Conservation (phyloP, 2,329 filamentous ascomycete species). For the Aureobasidium vineae region DNA sequence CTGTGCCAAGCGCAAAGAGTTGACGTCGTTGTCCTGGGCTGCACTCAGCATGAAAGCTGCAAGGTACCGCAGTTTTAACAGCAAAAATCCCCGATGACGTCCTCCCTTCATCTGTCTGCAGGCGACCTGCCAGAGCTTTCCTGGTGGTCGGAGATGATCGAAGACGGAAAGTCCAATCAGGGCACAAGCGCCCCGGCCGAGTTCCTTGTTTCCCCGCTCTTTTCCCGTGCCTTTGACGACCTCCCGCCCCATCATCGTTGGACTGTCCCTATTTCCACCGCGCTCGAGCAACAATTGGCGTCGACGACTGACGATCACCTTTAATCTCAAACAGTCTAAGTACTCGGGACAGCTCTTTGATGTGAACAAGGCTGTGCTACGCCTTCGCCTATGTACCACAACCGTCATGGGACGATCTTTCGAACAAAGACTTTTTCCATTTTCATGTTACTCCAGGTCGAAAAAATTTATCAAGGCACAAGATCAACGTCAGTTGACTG, state of each 20-base stretch:
- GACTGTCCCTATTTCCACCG: neutral
- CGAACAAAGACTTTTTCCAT: constrained; percentile 3
- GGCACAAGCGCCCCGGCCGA: constrained; percentile 4
- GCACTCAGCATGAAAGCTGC: too few relatives aligned
- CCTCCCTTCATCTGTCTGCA: neutral
- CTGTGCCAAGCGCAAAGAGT: too few relatives aligned
- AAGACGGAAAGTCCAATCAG: neutral
- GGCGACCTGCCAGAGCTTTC: neutral
- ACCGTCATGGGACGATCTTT: neutral
- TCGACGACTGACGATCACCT: neutral
- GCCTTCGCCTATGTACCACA: neutral
- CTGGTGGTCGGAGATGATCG: neutral
- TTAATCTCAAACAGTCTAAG: neutral
- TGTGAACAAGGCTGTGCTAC: neutral
- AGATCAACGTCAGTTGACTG: constrained; percentile 1
- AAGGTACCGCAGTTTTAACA: too few relatives aligned
- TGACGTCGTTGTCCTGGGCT: too few relatives aligned
- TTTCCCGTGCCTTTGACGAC: neutral
- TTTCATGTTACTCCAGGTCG: neutral
- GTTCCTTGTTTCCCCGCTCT: constrained; percentile 3
- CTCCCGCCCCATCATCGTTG: neutral
- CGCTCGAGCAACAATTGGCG: neutral
- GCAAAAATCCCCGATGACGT: neutral
- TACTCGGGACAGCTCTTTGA: neutral
- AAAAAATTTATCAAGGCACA: neutral